Evolutionary conservation across 805 yeast genomes (phyloP), one percentile per base, ranked within the genome.

Genomic region (Nakazawaea molendinolei): DNA sequence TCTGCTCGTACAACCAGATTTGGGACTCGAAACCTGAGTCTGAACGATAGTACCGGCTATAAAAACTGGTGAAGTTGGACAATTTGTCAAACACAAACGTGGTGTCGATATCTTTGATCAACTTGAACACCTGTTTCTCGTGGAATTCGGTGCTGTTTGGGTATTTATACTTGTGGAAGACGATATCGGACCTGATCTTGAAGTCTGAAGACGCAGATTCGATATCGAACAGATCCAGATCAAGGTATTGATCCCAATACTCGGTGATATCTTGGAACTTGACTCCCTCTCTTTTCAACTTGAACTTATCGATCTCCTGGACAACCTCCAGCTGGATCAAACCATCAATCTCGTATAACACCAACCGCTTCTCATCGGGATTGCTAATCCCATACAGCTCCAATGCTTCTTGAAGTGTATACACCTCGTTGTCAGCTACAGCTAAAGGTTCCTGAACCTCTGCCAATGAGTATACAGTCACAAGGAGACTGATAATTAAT

Each of bases 31-130:
- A 56, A 0, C 96, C 97, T n/a, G 69, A 51, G 18, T 73, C 67
- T 1, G 85, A 72, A 53, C 80, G 79, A 60, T 85, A 86, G 54
- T 80, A 84, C 39, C 97, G 69, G 14, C 87, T 79, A 56, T 63
- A 74, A 53, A 85, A 86, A 27, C 82, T 71, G 5, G 89, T 65
- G 51, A 86, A 77, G 33, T 68, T 58, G 15, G 75, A 72, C 55
- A 86, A 65, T 46, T 72, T 73, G 18, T 59, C 57, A 48, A 70
- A 61, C 60, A 83, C 67, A 23, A 57, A 53, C 10, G 56, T 62
- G 36, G 58, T 58, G 44, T 71, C 66, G 39, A 86, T 73, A 3
- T 63, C 40, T 5, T 53, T 47, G 28, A 67, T 51, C 28, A 80
- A 52, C 4, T 57, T 46, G 1, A 53, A 42, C 10, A 84, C 73